phyloP scores from a whole-genome alignment of 2,329 filamentous ascomycete genomes.

The Xylariaceae sp. region DNA sequence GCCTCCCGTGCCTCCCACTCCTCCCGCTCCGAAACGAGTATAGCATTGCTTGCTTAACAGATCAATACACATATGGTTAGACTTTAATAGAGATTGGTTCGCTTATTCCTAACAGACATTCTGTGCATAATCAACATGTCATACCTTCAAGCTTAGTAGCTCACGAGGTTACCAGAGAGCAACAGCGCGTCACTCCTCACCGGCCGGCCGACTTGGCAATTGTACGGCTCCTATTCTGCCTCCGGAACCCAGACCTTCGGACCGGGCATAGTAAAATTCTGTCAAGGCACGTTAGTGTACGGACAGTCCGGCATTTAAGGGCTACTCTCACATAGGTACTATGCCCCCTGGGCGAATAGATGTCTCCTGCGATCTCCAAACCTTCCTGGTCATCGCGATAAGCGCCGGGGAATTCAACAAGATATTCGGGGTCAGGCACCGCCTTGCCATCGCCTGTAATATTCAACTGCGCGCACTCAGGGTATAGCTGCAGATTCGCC shows the following conservation, averaged over 20 bases:
- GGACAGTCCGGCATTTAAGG: background rate
- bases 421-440: slow-evolving; percentile 21
- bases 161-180: no score
- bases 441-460: slow-evolving; percentile 9
- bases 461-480: slow-evolving; percentile 23
- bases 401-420: slow-evolving; percentile 29
- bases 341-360: background rate
- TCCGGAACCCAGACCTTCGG: background rate
- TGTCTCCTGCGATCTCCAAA: background rate
- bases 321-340: background rate
- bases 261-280: background rate
- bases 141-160: no score
- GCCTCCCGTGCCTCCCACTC: no score
- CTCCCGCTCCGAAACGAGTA: no score
- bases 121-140: no score
- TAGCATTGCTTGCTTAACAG: no score
- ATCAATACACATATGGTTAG: no score
- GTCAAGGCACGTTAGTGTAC: background rate
- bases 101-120: no score
- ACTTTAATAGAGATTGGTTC: no score
- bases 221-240: no score
- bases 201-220: no score
- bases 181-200: no score
- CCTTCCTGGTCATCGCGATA: background rate
- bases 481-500: slow-evolving; percentile 13